phyloP scores from a whole-genome alignment of 2,329 filamentous ascomycete species.

The Colletotrichum cereale region DNA sequence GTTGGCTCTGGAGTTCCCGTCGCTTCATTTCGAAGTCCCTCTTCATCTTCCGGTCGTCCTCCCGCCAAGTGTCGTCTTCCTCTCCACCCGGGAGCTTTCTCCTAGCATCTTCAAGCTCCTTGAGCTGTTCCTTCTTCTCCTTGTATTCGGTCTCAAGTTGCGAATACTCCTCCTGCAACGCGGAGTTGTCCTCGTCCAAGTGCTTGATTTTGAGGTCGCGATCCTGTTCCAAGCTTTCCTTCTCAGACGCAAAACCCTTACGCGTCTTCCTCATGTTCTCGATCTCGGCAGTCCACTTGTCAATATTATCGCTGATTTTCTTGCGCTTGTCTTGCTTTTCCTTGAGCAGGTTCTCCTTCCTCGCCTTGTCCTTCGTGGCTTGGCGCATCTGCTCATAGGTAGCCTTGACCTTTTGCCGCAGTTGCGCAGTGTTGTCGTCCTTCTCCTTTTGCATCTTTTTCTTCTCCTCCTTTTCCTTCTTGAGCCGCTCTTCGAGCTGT shows the following conservation, averaged over 20 bases:
- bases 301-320: slow-evolving; percentile 77
- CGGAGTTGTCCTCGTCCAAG: slow-evolving; percentile 66
- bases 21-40: slow-evolving; percentile 68
- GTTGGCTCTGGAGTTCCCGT: slow-evolving; percentile 64
- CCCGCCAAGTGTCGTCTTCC: slow-evolving; percentile 68
- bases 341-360: slow-evolving; percentile 79
- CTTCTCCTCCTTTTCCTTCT: slow-evolving; percentile 83
- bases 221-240: slow-evolving; percentile 62
- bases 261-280: slow-evolving; percentile 69
- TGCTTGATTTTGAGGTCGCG: slow-evolving; percentile 65
- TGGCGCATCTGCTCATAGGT: slow-evolving; percentile 86
- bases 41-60: slow-evolving; percentile 65
- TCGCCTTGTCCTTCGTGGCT: slow-evolving; percentile 81
- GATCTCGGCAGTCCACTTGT: slow-evolving; percentile 75
- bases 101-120: slow-evolving; percentile 78
- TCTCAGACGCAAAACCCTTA: slow-evolving; percentile 66
- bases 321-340: slow-evolving; percentile 77
- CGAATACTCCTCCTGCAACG: slow-evolving; percentile 73
- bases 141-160: slow-evolving; percentile 80
- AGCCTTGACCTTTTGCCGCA: slow-evolving; percentile 83
- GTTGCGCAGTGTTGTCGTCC: slow-evolving; percentile 87
- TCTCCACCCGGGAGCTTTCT: slow-evolving; percentile 73
- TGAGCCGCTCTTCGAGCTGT: slow-evolving; percentile 74
- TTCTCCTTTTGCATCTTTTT: slow-evolving; percentile 86
- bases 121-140: slow-evolving; percentile 70